phyloP scores from a whole-genome alignment of 1,139 yeast genomes.

The Scheffersomyces segobiensis region DNA sequence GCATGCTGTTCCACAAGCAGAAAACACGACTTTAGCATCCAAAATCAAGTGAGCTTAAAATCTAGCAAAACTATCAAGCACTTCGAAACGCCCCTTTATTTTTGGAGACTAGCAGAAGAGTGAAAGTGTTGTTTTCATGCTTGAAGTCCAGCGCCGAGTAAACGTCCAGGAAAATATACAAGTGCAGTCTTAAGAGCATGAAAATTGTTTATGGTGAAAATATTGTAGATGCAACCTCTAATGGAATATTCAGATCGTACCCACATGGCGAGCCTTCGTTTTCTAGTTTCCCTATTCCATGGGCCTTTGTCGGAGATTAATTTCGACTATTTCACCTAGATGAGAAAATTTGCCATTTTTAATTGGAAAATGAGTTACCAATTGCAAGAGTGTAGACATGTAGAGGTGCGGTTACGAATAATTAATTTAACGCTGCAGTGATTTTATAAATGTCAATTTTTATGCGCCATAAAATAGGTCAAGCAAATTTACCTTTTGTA shows the following conservation, averaged over 20 bases:
- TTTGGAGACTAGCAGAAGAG: background rate
- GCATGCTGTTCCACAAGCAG: background rate
- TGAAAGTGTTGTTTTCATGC: background rate
- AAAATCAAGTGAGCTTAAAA: background rate
- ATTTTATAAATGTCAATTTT: background rate
- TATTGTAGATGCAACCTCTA: background rate
- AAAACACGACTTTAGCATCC: background rate
- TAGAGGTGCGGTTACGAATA: background rate
- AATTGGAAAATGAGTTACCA: background rate
- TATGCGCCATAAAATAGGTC: background rate
- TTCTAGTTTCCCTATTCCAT: background rate
- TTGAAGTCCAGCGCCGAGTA: background rate
- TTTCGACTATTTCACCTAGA: background rate
- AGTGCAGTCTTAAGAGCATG: background rate
- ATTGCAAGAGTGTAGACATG: background rate
- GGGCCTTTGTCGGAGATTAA: background rate
- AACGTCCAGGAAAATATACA: background rate
- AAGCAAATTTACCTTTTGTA: background rate
- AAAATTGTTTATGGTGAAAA: background rate
- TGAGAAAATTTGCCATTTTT: background rate
- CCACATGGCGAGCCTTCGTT: background rate
- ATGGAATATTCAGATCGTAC: background rate
- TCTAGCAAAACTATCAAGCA: background rate
- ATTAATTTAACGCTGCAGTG: background rate
- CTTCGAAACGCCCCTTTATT: background rate